Evolutionary conservation across 805 yeast species (phyloP).

Genomic region (Ogataea thermomethanolica): DNA sequence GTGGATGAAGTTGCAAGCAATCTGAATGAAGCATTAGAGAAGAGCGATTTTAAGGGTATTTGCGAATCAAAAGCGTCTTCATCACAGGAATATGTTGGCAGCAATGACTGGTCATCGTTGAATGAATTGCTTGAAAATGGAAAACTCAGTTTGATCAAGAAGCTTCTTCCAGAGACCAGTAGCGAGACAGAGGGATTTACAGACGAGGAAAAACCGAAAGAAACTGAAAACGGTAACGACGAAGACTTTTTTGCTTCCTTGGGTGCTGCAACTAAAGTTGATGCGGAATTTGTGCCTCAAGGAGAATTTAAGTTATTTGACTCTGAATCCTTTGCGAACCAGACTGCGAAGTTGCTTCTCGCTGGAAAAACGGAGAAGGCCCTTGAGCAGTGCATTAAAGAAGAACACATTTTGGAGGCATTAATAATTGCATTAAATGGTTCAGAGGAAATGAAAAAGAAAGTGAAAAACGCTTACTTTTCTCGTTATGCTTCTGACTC

Average conservation of each 20-base stretch:
- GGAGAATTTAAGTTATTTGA: constrained; percentile 47
- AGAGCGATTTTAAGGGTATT: constrained; percentile 50
- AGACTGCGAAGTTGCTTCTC: constrained; percentile 52
- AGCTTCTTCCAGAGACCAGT: constrained; percentile 17
- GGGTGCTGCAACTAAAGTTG: constrained; percentile 18
- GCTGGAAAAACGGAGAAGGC: constrained; percentile 65
- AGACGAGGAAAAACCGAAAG: constrained; percentile 13
- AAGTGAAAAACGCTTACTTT: constrained; percentile 72
- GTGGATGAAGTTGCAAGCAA: constrained; percentile 35
- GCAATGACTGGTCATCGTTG: constrained; percentile 61
- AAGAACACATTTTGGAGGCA: constrained; percentile 71
- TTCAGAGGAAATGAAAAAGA: constrained; percentile 55
- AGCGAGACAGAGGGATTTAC: constrained; percentile 14
- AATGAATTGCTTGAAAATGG: constrained; percentile 49
- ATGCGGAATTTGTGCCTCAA: constrained; percentile 41
- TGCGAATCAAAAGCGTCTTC: constrained; percentile 50
- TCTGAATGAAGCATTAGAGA: constrained; percentile 55
- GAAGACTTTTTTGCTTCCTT: constrained; percentile 40
- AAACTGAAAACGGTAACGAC: constrained; percentile 21
- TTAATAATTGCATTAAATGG: constrained; percentile 74
- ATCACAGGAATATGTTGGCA: constrained; percentile 34
- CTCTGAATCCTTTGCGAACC: constrained; percentile 38
- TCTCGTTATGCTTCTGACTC: constrained; percentile 47
- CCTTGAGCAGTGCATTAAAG: constrained; percentile 59
- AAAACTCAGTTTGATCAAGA: constrained; percentile 46